A percentile compares a stretch with the other conserved stretches of the same genome.
These are phyloP conservation scores for Verticillium klebahnii DNA, from an alignment of 2,329 filamentous ascomycete species.

Conservation along the genomic window DNA sequence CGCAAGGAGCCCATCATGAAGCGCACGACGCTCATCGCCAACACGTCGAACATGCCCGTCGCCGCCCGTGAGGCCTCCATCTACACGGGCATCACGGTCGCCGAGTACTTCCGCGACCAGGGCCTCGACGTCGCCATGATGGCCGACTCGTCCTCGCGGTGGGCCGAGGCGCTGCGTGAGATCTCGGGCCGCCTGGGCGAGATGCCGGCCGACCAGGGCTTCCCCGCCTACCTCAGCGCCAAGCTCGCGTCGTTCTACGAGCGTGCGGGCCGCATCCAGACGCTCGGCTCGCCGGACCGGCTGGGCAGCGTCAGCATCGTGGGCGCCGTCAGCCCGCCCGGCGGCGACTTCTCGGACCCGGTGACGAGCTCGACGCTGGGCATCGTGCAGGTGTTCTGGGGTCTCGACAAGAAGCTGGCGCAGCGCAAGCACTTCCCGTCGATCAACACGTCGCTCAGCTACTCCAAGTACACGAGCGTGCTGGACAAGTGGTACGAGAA, in stretches of 20 bases:
- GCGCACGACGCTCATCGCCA: slow-evolving; percentile 95
- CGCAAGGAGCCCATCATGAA: slow-evolving; percentile 99
- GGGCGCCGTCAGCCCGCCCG: slow-evolving; percentile 92
- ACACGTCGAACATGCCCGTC: slow-evolving; percentile 99
- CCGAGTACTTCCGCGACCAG: slow-evolving; percentile 96
- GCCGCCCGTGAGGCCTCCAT: slow-evolving; percentile 97
- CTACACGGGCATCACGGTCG: slow-evolving; percentile 92
- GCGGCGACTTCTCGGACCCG: slow-evolving; percentile 98
- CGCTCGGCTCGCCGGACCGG: slow-evolving; percentile 84
- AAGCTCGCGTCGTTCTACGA: slow-evolving; percentile 99
- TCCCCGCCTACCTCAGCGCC: slow-evolving; percentile 93
- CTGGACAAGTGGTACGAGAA: slow-evolving; percentile 94
- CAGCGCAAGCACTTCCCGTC: slow-evolving; percentile 99
- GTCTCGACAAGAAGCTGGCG: slow-evolving; percentile 98
- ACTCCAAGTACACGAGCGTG: slow-evolving; percentile 90
- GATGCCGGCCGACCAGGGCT: slow-evolving; percentile 99
- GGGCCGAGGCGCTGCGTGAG: slow-evolving; percentile 98
- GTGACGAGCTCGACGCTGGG: slow-evolving; percentile 89
- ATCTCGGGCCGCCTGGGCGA: slow-evolving; percentile 97
- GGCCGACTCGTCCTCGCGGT: slow-evolving; percentile 96
- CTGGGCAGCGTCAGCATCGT: slow-evolving; percentile 95
- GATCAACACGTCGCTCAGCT: slow-evolving; percentile 90
- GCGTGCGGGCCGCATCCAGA: slow-evolving; percentile 82
- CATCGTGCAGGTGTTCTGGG: slow-evolving; percentile 99
- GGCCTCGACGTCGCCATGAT: slow-evolving; percentile 99